These are phyloP conservation scores for Rhynchosporium secalis DNA, from an alignment of 2,329 filamentous ascomycete species.

Conservation along the genomic window DNA sequence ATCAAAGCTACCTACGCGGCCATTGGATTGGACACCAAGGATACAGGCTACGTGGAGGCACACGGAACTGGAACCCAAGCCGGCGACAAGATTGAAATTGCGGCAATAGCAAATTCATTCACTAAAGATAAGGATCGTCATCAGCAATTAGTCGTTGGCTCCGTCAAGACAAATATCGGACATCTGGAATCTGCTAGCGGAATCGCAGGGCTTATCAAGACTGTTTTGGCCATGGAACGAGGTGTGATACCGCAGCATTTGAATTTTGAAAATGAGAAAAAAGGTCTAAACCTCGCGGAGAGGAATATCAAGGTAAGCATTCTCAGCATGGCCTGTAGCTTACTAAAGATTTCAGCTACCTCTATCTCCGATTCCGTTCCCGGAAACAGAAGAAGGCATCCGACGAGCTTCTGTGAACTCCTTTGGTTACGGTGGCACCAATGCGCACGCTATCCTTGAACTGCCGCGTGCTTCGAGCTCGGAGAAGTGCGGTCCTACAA, in stretches of 20 bases:
- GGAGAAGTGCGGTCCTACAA: no score
- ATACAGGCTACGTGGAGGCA: constrained; percentile 27
- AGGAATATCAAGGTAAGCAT: constrained; percentile 1
- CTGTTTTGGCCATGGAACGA: constrained; percentile 2
- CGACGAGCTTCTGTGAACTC: constrained; percentile 2
- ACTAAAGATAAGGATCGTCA: no score
- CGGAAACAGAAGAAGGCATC: neutral
- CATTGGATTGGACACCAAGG: constrained; percentile 17
- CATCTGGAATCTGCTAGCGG: constrained; percentile 31
- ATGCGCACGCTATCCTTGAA: constrained; percentile 9
- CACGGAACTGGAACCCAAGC: constrained; percentile 27
- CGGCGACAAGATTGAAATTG: constrained; percentile 23
- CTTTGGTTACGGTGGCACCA: constrained; percentile 11
- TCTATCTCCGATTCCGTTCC: neutral
- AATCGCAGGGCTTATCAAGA: constrained; percentile 1
- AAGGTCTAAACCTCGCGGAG: neutral
- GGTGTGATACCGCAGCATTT: neutral
- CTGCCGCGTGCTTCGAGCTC: no score
- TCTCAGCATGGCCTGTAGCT: neutral
- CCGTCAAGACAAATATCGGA: constrained; percentile 35
- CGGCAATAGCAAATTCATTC: constrained; percentile 15
- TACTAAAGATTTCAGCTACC: neutral
- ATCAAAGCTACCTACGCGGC: constrained; percentile 36
- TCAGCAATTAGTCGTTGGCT: constrained; percentile 14
- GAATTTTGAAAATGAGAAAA: neutral